Evolutionary conservation across 192 early-diverging fungal genomes (phyloP).

Genomic region (Entomortierella beljakovae): DNA sequence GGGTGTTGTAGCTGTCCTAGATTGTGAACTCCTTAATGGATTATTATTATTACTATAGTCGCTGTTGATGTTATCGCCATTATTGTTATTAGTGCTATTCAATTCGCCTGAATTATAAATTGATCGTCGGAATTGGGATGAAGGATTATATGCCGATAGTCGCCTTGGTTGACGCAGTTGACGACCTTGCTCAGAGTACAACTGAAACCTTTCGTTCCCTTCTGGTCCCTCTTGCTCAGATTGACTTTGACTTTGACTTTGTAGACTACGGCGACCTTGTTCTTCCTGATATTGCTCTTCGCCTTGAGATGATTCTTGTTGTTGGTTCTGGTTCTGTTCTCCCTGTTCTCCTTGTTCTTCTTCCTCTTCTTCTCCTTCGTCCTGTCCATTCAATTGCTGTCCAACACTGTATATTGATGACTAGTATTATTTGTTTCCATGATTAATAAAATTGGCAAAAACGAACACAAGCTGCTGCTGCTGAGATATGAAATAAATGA

Average conservation of each 20-base stretch:
- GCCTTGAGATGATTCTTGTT: neutral
- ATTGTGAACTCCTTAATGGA: slow-evolving; percentile 3
- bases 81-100: neutral
- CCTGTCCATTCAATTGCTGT: slow-evolving; percentile 14
- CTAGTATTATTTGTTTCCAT: slow-evolving; percentile 18
- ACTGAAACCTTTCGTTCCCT: neutral
- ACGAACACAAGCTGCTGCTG: neutral
- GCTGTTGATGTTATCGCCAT: too few species aligned
- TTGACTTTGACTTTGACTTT: neutral
- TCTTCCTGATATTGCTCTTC: neutral
- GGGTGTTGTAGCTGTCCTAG: slow-evolving; percentile 4
- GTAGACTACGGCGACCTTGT: neutral
- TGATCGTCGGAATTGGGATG: neutral
- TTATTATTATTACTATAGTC: neutral
- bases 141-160: neutral
- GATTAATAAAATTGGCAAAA: neutral
- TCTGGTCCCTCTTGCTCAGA: neutral
- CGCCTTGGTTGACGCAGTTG: slow-evolving; percentile 9
- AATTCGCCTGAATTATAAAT: neutral
- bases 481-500: neutral
- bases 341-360: neutral
- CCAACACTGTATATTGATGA: slow-evolving; percentile 37
- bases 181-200: slow-evolving; percentile 1
- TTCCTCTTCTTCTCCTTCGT: slow-evolving; percentile 13
- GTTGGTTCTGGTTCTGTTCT: neutral